Evolutionary conservation across 2,329 filamentous ascomycete genomes (phyloP).

Genomic region (Aspergillus neotritici): DNA sequence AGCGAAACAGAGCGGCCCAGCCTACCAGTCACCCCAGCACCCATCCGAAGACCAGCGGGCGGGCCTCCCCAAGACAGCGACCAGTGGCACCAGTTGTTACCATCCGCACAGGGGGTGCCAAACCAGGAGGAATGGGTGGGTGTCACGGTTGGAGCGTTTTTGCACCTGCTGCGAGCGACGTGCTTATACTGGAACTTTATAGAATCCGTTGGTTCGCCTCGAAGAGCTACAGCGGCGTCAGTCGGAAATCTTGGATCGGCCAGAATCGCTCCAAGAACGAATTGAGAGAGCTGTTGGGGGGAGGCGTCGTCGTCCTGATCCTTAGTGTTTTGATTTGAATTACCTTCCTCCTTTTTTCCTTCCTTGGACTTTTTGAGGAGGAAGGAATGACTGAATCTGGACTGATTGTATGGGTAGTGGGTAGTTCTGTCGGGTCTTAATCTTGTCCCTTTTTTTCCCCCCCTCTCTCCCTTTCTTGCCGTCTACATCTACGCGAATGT

Average conservation of each 20-base stretch:
- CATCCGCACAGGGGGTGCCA: constrained; percentile 75
- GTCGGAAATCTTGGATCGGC: constrained; percentile 54
- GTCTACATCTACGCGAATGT: no score
- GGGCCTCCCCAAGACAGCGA: constrained; percentile 37
- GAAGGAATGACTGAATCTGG: no score
- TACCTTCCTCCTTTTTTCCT: neutral
- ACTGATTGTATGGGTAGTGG: no score
- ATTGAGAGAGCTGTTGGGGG: constrained; percentile 6
- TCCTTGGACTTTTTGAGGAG: neutral
- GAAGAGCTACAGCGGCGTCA: constrained; percentile 64
- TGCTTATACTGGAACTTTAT: constrained; percentile 44
- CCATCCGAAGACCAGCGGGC: constrained; percentile 57
- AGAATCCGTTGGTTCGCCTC: constrained; percentile 67
- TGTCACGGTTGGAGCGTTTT: constrained; percentile 48
- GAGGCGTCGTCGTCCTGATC: neutral
- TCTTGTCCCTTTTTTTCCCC: no score
- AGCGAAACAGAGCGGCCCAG: constrained; percentile 76
- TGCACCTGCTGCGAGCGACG: constrained; percentile 37
- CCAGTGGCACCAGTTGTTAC: constrained; percentile 47
- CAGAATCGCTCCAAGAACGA: constrained; percentile 20
- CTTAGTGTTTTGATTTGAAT: neutral
- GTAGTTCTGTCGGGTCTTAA: no score
- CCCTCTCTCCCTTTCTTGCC: no score
- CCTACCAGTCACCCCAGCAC: constrained; percentile 83
- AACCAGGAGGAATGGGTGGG: constrained; percentile 92